A percentile compares a stretch with the other conserved stretches of the same genome.
These are phyloP conservation scores for Wakefieldia striispora DNA, from an alignment of 768 basidiomycete species.

Conservation along the genomic window DNA sequence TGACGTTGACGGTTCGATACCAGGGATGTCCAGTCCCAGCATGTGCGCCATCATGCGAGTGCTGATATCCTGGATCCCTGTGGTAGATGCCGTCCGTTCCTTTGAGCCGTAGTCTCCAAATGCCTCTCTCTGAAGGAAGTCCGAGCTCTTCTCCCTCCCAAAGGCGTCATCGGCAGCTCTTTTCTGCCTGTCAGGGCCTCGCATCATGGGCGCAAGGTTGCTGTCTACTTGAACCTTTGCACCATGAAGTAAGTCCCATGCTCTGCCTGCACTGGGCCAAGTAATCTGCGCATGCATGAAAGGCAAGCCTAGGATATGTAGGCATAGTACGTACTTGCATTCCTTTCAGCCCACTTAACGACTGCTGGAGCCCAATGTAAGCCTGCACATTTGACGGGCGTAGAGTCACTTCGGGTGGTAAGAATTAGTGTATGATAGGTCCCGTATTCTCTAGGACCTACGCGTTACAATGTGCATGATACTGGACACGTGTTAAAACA, in stretches of 20 bases:
- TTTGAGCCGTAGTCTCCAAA: slow-evolving; percentile 30
- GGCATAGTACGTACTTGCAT: slow-evolving; percentile 52
- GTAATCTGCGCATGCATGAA: slow-evolving; percentile 42
- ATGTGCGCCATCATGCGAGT: slow-evolving; percentile 71
- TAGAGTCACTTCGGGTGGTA: slow-evolving; percentile 52
- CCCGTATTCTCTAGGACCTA: slow-evolving; percentile 33
- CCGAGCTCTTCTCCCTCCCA: slow-evolving; percentile 50
- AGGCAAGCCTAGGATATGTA: slow-evolving; percentile 2
- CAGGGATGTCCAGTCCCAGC: slow-evolving; percentile 64
- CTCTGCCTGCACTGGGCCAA: slow-evolving; percentile 44
- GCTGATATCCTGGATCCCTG: slow-evolving; percentile 60
- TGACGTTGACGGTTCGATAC: slow-evolving; percentile 54
- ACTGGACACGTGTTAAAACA: slow-evolving; percentile 34
- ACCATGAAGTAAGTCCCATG: slow-evolving; percentile 65
- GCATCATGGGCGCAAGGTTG: slow-evolving; percentile 35
- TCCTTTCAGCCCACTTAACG: slow-evolving; percentile 59
- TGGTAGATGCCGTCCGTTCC: slow-evolving; percentile 20
- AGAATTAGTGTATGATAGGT: slow-evolving; percentile 7
- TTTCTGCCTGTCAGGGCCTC: slow-evolving; percentile 48
- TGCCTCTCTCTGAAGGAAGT: slow-evolving; percentile 43
- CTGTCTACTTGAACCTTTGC: slow-evolving; percentile 55
- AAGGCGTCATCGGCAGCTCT: slow-evolving; percentile 63
- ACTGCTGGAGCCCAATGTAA: slow-evolving; percentile 61
- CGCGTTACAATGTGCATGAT: slow-evolving; percentile 79
- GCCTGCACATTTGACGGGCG: slow-evolving; percentile 72